These are phyloP conservation scores for Rhodotorula babjevae DNA, from an alignment of 768 basidiomycete genomes.

Conservation along the genomic window DNA sequence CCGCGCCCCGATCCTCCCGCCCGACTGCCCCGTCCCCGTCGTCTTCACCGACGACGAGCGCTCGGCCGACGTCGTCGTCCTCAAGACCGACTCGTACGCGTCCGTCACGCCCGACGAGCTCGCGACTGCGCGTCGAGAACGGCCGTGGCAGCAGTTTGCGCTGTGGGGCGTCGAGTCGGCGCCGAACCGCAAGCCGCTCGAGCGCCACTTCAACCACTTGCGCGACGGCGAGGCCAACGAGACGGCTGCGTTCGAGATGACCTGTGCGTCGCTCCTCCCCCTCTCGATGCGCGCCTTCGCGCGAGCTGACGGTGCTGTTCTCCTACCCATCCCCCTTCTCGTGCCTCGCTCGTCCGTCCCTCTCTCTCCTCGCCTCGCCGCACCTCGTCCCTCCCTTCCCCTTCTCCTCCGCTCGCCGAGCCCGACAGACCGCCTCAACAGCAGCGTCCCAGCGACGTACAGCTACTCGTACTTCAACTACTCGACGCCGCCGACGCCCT, in stretches of 20 bases:
- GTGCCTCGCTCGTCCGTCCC: accelerated
- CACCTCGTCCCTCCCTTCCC: not conserved
- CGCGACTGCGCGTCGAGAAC: not conserved
- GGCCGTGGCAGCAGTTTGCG: slow-evolving; percentile 27
- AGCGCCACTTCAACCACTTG: slow-evolving; percentile 13
- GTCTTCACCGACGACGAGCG: slow-evolving; percentile 14
- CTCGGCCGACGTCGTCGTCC: slow-evolving; percentile 25
- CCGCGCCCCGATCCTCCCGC: slow-evolving; percentile 4
- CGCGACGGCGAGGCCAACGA: slow-evolving; percentile 18
- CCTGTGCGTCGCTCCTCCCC: slow-evolving; percentile 3
- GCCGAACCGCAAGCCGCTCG: slow-evolving; percentile 19
- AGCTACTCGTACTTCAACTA: slow-evolving; percentile 27
- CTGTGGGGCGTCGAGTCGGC: slow-evolving; percentile 26
- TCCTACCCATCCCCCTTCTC: no score
- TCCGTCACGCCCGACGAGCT: not conserved
- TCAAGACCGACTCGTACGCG: slow-evolving; percentile 2
- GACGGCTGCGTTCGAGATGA: slow-evolving; percentile 25
- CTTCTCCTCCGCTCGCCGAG: not conserved
- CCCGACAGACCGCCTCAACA: slow-evolving; percentile 17
- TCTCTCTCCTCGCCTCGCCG: no score
- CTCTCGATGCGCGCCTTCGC: not conserved
- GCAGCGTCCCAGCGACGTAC: slow-evolving; percentile 12
- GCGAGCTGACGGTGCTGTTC: not conserved
- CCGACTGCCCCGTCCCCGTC: slow-evolving; percentile 21
- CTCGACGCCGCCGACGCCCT: slow-evolving; percentile 7